Base-by-base conservation (phyloP, 768 basidiomycete genomes). In the Daedalea quercina region DNA sequence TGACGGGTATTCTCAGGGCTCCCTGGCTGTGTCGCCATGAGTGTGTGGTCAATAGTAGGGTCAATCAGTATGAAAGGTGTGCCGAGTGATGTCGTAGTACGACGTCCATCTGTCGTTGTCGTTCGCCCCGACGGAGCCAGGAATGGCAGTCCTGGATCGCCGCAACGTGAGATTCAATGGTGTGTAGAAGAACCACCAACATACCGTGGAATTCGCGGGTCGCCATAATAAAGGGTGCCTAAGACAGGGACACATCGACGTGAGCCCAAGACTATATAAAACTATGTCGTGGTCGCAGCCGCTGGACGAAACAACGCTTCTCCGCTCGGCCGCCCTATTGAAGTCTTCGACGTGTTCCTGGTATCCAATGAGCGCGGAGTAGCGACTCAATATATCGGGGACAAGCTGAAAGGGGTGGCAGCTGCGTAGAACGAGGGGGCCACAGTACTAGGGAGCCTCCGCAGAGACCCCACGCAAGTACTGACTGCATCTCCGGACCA, bases 101-200 rank as follows among this genome's bases (percentile, higher is more conserved):
- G 15, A 46, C 44, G 52, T 25, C 47, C 52, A 19, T 53, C 52
- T 15, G 45, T 46, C 52, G n/a, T n/a, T n/a, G n/a, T n/a, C n/a
- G 47, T 51, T 9, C 9, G 15, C 19, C 41, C 12, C 26, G 42
- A 43, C 19, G 44, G 42, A 33, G 17, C 31, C n/a, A 51, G 19
- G 19, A 51, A 26, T 33, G 50, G 28, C 19, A 31, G 44, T 12
- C 50, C 50, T 51, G n/a, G n/a, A n/a, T n/a, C n/a, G 23, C n/a
- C 3, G 19, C 7, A 11, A 17, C 8, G 34, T 35, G 9, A 35
- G 8, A 35, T 9, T 8, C 34, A 35, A 8, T 9, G 34, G 34
- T 9, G 34, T 17, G 17, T 35, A 8, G 8, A 9, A 8, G 17
- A 8, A 17, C 17, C 34, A 40, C 7, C 15, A 6, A 40, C 37